phyloP scores from a whole-genome alignment of 2,329 filamentous ascomycete species.

The Chalaropsis ovoidea region DNA sequence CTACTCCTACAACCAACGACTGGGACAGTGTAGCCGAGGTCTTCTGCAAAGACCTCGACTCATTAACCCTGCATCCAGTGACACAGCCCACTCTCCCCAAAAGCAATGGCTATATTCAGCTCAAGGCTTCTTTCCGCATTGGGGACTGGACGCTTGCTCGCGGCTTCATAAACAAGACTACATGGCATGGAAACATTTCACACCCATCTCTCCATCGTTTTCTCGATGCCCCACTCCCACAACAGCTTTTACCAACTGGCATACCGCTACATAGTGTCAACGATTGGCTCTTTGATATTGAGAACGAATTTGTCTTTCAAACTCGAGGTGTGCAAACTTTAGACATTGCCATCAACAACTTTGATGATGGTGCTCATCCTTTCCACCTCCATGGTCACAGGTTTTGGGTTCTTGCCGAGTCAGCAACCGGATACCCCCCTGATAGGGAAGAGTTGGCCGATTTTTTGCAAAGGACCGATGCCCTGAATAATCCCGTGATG shows the following conservation, averaged over 20 bases:
- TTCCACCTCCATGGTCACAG: constrained; percentile 48
- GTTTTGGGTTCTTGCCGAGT: constrained; percentile 38
- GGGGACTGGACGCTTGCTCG: constrained; percentile 44
- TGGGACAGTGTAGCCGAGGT: constrained; percentile 42
- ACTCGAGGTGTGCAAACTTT: constrained; percentile 42
- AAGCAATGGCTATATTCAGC: constrained; percentile 36
- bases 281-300: constrained; percentile 29
- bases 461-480: constrained; percentile 28
- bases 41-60: constrained; percentile 46
- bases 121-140: constrained; percentile 48
- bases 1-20: constrained; percentile 35
- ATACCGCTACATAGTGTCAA: constrained; percentile 30
- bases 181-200: constrained; percentile 37
- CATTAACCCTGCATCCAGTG: constrained; percentile 37
- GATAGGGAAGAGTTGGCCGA: constrained; percentile 27
- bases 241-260: constrained; percentile 20
- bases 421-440: constrained; percentile 33
- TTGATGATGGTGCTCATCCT: constrained; percentile 32
- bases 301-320: constrained; percentile 39
- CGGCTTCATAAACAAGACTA: constrained; percentile 46
- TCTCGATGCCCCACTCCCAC: constrained; percentile 27
- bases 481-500: constrained; percentile 32
- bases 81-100: constrained; percentile 33
- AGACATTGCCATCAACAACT: constrained; percentile 32
- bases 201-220: constrained; percentile 34